Evolutionary conservation across 2,329 filamentous ascomycete species (phyloP), one percentile per base, ranked within the genome.

Genomic region (Canariomyces notabilis): DNA sequence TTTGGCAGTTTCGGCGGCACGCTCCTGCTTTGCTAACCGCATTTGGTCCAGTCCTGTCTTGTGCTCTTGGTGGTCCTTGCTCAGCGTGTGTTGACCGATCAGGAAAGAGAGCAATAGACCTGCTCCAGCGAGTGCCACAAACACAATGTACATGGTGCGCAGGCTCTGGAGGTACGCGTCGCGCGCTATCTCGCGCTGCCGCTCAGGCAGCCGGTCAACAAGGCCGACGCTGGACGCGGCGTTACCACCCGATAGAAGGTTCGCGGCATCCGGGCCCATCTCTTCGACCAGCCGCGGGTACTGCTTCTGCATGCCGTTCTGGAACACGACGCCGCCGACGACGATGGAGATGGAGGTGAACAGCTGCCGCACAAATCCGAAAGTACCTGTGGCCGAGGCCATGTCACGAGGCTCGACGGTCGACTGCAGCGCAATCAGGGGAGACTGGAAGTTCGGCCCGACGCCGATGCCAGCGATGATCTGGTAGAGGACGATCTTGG

Each of bases 381-480:
- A 82, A 2, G 79, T 80, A 0, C 78, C 74, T 0, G 80, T 83
- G 12, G 79, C 81, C 2, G 77, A 75, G 2, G 80, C 80, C 42
- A 83, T 77, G 46, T 86, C 81, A 9, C 70, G 64, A 6, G 73
- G 74, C 14, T 72, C 68, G 32, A 86, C 77, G 11, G 74, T 75
- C 3, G 77, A 74, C 56, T 88, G 84, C 5, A 87, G 71, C 0
- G 79, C 77, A 31, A 85, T 75, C 19, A 85, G 67, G 0, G 80
- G 80, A 0, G 76, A 65, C 59, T 83, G 80, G 61, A 83, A 81
- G 59, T 80, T 79, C 31, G 79, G 75, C 0, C 81, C 81, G 5
- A 80, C 72, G 19, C 81, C 82, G 5, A 79, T 57, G n/a, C 80
- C 80, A 4, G 70, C 71, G 23, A 84, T 67, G 38, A 84, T 64